Percentiles rank a stretch among this genome's conserved stretches.
These are phyloP conservation scores for Syncephalis fuscata DNA, from an alignment of 371 early-diverging fungal genomes.

Conservation along the genomic window DNA sequence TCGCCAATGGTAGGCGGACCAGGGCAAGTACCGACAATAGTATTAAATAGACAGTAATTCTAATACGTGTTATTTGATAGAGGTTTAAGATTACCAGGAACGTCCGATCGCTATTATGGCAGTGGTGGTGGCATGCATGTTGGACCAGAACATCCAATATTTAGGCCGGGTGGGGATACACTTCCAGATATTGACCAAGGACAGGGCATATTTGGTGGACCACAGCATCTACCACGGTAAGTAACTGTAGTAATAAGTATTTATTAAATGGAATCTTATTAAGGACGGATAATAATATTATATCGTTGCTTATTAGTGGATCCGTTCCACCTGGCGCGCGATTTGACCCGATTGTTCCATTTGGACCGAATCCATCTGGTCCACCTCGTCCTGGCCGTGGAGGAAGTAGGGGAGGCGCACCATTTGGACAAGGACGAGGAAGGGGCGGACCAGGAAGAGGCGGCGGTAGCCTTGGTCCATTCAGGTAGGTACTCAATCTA, in stretches of 20 bases:
- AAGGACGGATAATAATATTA: background rate
- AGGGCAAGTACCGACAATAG: background rate
- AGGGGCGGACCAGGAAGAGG: slow-evolving; percentile 5
- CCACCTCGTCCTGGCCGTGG: slow-evolving; percentile 15
- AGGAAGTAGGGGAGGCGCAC: slow-evolving; percentile 12
- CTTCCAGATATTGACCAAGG: slow-evolving; percentile 1
- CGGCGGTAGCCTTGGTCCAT: background rate
- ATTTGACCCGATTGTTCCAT: slow-evolving; percentile 85
- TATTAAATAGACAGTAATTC: background rate
- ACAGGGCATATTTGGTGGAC: slow-evolving; percentile 12
- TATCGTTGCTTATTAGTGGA: slow-evolving; percentile 31
- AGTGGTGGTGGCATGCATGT: slow-evolving; percentile 65
- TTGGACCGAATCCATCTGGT: slow-evolving; percentile 17
- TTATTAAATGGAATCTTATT: background rate
- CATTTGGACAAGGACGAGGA: slow-evolving; percentile 6
- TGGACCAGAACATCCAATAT: slow-evolving; percentile 85
- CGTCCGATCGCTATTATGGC: slow-evolving; percentile 7
- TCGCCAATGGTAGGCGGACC: slow-evolving; percentile 11
- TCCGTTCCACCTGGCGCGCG: slow-evolving; percentile 89
- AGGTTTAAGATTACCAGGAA: slow-evolving; percentile 2
- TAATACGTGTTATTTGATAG: background rate
- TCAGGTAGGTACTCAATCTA: slow-evolving; percentile 4
- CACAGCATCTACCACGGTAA: slow-evolving; percentile 23
- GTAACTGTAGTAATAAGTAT: background rate
- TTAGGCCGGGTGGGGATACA: slow-evolving; percentile 23